Evolutionary conservation across 257 asterid species (phyloP).

Genomic region (Mentha longifolia): DNA sequence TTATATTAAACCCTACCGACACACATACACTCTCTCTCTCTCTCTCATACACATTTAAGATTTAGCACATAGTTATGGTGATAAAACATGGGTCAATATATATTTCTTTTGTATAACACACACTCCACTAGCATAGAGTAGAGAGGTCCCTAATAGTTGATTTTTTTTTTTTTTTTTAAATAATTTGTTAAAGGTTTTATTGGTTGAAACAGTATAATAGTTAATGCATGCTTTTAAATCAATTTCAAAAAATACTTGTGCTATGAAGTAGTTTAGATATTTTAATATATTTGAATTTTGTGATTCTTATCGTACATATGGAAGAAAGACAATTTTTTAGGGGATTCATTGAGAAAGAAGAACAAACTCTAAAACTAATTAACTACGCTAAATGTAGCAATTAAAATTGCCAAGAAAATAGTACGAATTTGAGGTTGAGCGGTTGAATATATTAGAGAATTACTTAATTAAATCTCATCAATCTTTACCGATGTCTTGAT

Average conservation of each 20-base stretch:
- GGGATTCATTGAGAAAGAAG: too few species aligned
- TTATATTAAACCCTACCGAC: slow-evolving; percentile 37
- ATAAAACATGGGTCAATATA: background rate
- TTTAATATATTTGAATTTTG: too few species aligned
- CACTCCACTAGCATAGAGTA: background rate
- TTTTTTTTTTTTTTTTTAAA: background rate
- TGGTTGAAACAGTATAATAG: background rate
- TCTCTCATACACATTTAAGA: too few species aligned
- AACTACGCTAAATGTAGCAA: too few species aligned
- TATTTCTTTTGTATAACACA: background rate
- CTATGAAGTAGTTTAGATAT: background rate
- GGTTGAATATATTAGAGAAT: too few species aligned
- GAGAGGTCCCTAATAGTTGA: background rate
- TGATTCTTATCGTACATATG: too few species aligned
- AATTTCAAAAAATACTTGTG: background rate
- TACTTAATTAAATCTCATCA: too few species aligned
- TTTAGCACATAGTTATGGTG: background rate
- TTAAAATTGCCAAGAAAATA: too few species aligned
- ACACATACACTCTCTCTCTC: slow-evolving; percentile 7
- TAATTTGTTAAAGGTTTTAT: background rate
- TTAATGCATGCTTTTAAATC: background rate
- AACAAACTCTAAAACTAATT: too few species aligned
- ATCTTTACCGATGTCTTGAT: too few species aligned
- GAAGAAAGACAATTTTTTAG: too few species aligned
- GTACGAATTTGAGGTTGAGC: too few species aligned